phyloP scores from a whole-genome alignment of 345 rosid genomes.

The Hibiscus trionum region DNA sequence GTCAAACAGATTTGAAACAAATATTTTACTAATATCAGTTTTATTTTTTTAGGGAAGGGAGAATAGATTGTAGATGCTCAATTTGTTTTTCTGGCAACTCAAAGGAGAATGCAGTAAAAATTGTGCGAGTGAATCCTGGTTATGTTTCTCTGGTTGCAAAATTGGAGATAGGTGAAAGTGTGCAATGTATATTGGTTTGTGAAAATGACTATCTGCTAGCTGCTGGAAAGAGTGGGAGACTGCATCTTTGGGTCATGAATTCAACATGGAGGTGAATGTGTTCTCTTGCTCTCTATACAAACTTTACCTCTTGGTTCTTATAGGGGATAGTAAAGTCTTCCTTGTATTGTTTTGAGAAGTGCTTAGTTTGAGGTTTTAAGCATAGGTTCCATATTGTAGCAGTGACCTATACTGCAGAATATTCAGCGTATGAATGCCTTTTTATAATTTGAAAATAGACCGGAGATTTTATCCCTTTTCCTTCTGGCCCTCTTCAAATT shows the following conservation, averaged over 20 bases:
- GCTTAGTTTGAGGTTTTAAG: conserved; percentile 1
- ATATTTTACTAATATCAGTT: conserved; percentile 10
- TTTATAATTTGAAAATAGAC: background rate
- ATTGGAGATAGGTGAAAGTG: conserved; percentile 42
- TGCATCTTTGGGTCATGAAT: conserved; percentile 77
- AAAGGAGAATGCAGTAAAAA: conserved; percentile 47
- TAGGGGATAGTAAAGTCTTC: background rate
- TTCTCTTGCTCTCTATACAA: background rate
- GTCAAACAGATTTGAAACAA: background rate
- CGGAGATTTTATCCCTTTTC: background rate
- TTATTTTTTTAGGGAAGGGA: conserved; percentile 48
- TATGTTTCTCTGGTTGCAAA: conserved; percentile 58
- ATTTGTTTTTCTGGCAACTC: conserved; percentile 48
- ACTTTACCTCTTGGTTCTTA: conserved; percentile 8
- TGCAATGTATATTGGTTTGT: conserved; percentile 55
- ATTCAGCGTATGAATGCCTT: background rate
- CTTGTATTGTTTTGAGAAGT: background rate
- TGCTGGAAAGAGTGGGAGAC: conserved; percentile 59
- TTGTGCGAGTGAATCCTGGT: conserved; percentile 59
- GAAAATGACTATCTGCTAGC: conserved; percentile 58
- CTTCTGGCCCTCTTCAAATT: background rate
- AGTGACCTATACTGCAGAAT: background rate
- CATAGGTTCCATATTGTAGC: conserved; percentile 4
- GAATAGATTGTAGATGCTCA: conserved; percentile 61
- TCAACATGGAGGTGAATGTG: conserved; percentile 65